A percentile compares a stretch with the other conserved stretches of the same genome.
phyloP scores from a whole-genome alignment of 1,139 yeast genomes.

The Diutina rugosa region DNA sequence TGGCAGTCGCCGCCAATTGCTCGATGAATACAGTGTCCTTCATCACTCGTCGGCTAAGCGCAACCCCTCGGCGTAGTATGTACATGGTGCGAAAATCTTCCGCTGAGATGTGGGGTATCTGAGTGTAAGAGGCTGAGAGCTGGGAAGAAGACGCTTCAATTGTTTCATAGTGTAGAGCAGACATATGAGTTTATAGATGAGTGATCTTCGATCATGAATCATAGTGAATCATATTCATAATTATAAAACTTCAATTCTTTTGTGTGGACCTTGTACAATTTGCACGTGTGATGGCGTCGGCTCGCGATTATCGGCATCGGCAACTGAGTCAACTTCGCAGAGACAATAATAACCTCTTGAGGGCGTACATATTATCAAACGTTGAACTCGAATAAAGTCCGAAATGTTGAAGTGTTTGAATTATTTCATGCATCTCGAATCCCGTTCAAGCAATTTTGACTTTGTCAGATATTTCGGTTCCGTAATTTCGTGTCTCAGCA shows the following conservation, averaged over 20 bases:
- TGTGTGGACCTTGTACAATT: background rate
- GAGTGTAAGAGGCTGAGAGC: background rate
- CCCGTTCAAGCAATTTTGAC: background rate
- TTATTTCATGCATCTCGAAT: background rate
- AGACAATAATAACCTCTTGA: too few relatives aligned
- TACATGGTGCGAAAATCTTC: background rate
- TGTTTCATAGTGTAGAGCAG: background rate
- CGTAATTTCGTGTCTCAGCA: background rate
- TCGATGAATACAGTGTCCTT: constrained; percentile 45
- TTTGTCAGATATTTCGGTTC: background rate
- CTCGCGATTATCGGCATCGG: background rate
- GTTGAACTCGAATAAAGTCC: too few relatives aligned
- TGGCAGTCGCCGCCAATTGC: constrained; percentile 47
- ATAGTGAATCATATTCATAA: too few relatives aligned
- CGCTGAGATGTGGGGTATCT: background rate
- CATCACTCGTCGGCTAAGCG: background rate
- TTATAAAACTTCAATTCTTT: too few relatives aligned
- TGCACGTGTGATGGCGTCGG: background rate
- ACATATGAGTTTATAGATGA: background rate
- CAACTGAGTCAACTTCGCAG: background rate
- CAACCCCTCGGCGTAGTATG: background rate
- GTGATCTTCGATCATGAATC: background rate
- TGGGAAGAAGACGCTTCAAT: background rate
- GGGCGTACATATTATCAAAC: too few relatives aligned
- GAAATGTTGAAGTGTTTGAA: background rate